Conservation (phyloP, 108 stramenopile genomes). For the Nitzschia sp. region DNA sequence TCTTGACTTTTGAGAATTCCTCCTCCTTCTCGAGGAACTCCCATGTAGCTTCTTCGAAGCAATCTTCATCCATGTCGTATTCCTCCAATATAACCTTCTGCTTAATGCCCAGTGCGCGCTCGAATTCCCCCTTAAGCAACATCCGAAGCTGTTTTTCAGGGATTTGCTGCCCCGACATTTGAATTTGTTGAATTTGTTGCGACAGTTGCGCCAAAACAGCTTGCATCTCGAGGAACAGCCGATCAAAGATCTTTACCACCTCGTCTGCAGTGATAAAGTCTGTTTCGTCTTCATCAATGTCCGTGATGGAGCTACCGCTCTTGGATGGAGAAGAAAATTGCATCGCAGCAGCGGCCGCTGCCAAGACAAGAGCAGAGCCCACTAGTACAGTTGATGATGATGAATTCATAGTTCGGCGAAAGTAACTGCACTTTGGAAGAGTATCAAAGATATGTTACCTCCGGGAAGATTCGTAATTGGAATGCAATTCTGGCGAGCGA, state of each 20-base stretch:
- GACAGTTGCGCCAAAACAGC: conserved; percentile 75
- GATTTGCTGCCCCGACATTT: conserved; percentile 83
- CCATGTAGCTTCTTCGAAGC: conserved; percentile 89
- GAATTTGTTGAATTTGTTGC: conserved; percentile 85
- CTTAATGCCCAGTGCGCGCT: conserved; percentile 63
- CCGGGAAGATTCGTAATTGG: too few species aligned
- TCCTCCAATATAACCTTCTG: conserved; percentile 73
- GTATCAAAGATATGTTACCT: too few species aligned
- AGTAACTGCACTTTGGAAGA: neutral
- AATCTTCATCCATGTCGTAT: conserved; percentile 85
- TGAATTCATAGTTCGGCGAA: neutral
- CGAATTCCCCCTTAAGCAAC: conserved; percentile 75
- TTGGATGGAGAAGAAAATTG: conserved; percentile 8
- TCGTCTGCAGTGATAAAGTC: conserved; percentile 78
- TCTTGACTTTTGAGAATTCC: conserved; percentile 69
- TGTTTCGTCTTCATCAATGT: conserved; percentile 63
- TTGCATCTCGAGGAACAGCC: conserved; percentile 86
- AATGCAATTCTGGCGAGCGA: too few species aligned
- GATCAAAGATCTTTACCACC: conserved; percentile 78
- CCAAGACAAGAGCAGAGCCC: conserved; percentile 20
- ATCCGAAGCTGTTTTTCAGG: conserved; percentile 78
- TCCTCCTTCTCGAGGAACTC: conserved; percentile 73
- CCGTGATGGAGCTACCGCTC: conserved; percentile 27
- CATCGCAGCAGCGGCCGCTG: conserved; percentile 19
- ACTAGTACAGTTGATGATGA: conserved; percentile 25